A percentile compares a stretch with the other conserved stretches of the same genome.
These are phyloP conservation scores for Linderniella brevidens DNA, from an alignment of 257 asterid genomes.

Conservation along the genomic window DNA sequence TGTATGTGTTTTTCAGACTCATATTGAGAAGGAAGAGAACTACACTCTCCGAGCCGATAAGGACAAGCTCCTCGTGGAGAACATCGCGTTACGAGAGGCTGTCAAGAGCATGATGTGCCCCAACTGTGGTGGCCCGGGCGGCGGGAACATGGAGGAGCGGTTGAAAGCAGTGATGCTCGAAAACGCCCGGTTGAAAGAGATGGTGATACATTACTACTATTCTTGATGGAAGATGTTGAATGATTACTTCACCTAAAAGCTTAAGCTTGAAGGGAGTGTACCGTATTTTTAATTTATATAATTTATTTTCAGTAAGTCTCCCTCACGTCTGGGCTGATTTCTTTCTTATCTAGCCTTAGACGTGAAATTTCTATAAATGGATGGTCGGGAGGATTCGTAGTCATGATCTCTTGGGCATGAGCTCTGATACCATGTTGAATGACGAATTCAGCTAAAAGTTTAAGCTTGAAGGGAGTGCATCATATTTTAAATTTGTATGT, in stretches of 20 bases:
- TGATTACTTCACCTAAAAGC: no score
- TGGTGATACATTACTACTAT: slow-evolving; percentile 19
- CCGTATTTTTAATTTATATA: neutral
- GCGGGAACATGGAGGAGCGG: slow-evolving; percentile 24
- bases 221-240: neutral
- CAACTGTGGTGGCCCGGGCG: slow-evolving; percentile 20
- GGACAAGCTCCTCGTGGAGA: slow-evolving; percentile 34
- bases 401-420: no score
- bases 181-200: slow-evolving; percentile 33
- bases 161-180: slow-evolving; percentile 28
- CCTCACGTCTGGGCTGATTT: no score
- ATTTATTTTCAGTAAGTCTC: no score
- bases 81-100: slow-evolving; percentile 36
- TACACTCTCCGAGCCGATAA: slow-evolving; percentile 32
- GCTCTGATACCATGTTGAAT: no score
- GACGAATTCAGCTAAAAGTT: no score
- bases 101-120: slow-evolving; percentile 25
- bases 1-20: slow-evolving; percentile 32
- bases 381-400: no score
- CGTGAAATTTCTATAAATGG: no score
- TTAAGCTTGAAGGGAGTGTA: no score
- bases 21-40: slow-evolving; percentile 34
- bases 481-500: no score
- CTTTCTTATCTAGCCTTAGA: no score
- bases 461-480: no score